Conservation (phyloP, 305 asterid genomes). For the Striga hermonthica region DNA sequence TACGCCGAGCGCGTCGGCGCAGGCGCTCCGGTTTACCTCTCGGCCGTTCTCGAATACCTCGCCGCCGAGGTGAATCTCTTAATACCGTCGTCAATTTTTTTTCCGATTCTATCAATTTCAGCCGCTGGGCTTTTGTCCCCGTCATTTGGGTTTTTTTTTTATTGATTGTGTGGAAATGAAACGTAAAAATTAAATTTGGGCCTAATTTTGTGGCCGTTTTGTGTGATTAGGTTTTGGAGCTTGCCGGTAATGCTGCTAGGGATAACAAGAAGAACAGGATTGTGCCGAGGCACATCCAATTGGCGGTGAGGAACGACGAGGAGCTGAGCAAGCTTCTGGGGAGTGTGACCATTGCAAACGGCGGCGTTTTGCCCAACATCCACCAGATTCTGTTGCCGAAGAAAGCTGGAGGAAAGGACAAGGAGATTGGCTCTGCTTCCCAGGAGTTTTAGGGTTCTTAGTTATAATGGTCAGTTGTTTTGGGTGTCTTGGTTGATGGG, state of each 20-base stretch:
- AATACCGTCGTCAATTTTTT: conserved; percentile 3
- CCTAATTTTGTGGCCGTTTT: not conserved
- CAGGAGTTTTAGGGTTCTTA: conserved; percentile 33
- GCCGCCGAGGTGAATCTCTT: conserved; percentile 37
- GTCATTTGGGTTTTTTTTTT: not conserved
- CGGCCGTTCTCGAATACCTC: conserved; percentile 21
- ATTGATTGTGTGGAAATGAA: too few relatives aligned
- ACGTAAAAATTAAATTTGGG: not conserved
- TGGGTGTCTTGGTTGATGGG: not conserved
- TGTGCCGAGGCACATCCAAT: conserved; percentile 53
- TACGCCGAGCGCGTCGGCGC: conserved; percentile 34
- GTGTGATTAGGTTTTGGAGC: conserved; percentile 45
- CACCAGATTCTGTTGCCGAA: conserved; percentile 5
- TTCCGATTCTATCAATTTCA: not conserved
- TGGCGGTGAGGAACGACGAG: conserved; percentile 39
- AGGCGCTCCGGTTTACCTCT: too few relatives aligned
- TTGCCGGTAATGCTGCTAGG: conserved; percentile 69
- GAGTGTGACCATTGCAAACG: conserved; percentile 46
- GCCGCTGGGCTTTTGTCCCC: not conserved
- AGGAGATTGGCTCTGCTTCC: conserved; percentile 5
- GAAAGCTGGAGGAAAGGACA: conserved; percentile 1
- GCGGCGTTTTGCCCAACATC: conserved; percentile 2
- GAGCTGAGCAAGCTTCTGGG: conserved; percentile 48
- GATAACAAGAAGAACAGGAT: conserved; percentile 68
- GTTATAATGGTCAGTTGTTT: conserved; percentile 6